phyloP scores from a whole-genome alignment of 805 yeast species.

The Wickerhamomyces silvicola region DNA sequence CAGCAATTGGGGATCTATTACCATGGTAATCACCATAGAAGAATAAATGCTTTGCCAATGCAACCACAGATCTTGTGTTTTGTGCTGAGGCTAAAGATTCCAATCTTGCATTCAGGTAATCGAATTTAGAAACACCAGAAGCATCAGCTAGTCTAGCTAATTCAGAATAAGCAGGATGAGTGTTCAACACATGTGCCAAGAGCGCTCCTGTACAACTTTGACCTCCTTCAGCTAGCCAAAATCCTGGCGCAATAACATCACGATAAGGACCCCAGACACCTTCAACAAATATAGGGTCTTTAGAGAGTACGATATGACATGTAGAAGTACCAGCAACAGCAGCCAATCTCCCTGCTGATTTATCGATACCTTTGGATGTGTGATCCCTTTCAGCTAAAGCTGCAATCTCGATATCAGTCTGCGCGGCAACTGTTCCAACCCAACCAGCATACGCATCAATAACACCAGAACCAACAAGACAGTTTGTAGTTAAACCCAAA shows the following conservation, averaged over 20 bases:
- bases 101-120: conserved; percentile 68
- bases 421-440: conserved; percentile 97
- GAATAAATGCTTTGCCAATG: conserved; percentile 77
- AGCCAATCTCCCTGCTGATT: conserved; percentile 80
- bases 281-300: conserved; percentile 79
- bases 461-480: conserved; percentile 91
- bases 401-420: conserved; percentile 50
- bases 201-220: conserved; percentile 96
- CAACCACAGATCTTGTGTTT: conserved; percentile 63
- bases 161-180: conserved; percentile 83
- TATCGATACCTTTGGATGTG: conserved; percentile 40
- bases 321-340: conserved; percentile 99
- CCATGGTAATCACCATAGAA: conserved; percentile 97
- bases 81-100: conserved; percentile 56
- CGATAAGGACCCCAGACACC: conserved; percentile 99
- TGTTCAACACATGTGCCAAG: conserved; percentile 76
- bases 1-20: conserved; percentile 96
- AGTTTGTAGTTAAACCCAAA: conserved; percentile 71
- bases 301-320: conserved; percentile 86
- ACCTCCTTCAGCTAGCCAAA: conserved; percentile 99
- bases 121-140: conserved; percentile 70
- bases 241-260: conserved; percentile 83
- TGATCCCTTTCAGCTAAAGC: conserved; percentile 46
- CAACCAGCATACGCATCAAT: conserved; percentile 99
- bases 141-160: conserved; percentile 61